Conservation (phyloP, 2,329 filamentous ascomycete genomes). For the Sarocladiaceae sp. region DNA sequence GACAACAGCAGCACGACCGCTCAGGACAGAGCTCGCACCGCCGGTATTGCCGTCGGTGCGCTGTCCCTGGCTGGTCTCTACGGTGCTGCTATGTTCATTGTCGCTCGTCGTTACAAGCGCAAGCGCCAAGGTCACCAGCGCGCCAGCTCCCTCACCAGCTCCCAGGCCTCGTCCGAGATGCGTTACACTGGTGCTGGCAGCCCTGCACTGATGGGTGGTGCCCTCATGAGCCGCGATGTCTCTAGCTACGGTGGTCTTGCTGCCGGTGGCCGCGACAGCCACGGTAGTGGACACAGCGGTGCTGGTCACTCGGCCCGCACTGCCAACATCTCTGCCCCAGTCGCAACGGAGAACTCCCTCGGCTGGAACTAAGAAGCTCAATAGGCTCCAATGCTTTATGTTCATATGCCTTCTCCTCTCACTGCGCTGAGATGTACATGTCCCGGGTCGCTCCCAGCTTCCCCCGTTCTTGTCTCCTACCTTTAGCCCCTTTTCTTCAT, state of each 20-base stretch:
- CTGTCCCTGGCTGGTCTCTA: conserved; percentile 78
- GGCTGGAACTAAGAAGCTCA: conserved; percentile 72
- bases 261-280: conserved; percentile 47
- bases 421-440: conserved; percentile 6
- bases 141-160: conserved; percentile 62
- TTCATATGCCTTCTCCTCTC: neutral
- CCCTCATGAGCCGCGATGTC: conserved; percentile 51
- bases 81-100: conserved; percentile 88
- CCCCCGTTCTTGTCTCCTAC: neutral
- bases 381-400: neutral
- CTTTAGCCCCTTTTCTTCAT: neutral
- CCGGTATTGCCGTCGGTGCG: conserved; percentile 69
- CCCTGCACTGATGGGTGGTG: conserved; percentile 65
- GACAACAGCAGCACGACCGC: conserved; percentile 43
- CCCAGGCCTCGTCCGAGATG: conserved; percentile 43
- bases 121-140: conserved; percentile 73
- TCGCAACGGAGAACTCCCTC: conserved; percentile 89
- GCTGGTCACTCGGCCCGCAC: conserved; percentile 49
- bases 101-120: conserved; percentile 84
- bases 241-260: conserved; percentile 46
- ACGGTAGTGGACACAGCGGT: conserved; percentile 57
- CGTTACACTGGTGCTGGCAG: conserved; percentile 42
- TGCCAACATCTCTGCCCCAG: conserved; percentile 75
- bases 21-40: conserved; percentile 55
- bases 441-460: neutral